Conservation (phyloP, 2,329 filamentous ascomycete genomes). For the Colletotrichum sojae region DNA sequence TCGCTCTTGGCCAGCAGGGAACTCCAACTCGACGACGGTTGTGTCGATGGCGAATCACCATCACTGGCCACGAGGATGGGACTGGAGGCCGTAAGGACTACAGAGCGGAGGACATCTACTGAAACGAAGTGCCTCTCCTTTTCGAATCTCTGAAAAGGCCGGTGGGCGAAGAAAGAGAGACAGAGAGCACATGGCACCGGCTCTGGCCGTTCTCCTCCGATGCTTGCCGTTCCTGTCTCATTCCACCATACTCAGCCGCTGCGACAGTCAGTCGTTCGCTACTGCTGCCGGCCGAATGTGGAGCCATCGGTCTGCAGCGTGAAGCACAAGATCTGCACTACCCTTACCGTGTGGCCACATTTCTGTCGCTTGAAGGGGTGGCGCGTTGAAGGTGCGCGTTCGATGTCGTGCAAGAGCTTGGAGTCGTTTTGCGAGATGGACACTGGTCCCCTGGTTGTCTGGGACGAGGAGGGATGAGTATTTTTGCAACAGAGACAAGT, state of each 20-base stretch:
- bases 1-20: constrained; percentile 28
- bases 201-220: too few relatives aligned
- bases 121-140: too few relatives aligned
- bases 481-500: constrained; percentile 23
- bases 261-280: background rate
- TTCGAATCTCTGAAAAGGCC: background rate
- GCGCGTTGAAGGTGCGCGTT: background rate
- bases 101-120: too few relatives aligned
- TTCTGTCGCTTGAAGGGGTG: background rate
- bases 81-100: too few relatives aligned
- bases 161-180: background rate
- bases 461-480: constrained; percentile 14
- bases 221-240: too few relatives aligned
- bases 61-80: constrained; percentile 12
- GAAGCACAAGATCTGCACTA: constrained; percentile 29
- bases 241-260: too few relatives aligned
- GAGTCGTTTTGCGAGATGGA: constrained; percentile 1
- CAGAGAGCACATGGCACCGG: too few relatives aligned
- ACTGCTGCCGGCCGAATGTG: constrained; percentile 23
- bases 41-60: constrained; percentile 4
- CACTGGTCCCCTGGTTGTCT: constrained; percentile 4
- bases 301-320: constrained; percentile 19
- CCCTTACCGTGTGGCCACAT: constrained; percentile 2
- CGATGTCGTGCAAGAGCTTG: constrained; percentile 1
- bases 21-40: constrained; percentile 29